A percentile compares a stretch with the other conserved stretches of the same genome.
Evolutionary conservation across 2,329 filamentous ascomycete species (phyloP).

Genomic region (Aspergillus quadrilineatus): DNA sequence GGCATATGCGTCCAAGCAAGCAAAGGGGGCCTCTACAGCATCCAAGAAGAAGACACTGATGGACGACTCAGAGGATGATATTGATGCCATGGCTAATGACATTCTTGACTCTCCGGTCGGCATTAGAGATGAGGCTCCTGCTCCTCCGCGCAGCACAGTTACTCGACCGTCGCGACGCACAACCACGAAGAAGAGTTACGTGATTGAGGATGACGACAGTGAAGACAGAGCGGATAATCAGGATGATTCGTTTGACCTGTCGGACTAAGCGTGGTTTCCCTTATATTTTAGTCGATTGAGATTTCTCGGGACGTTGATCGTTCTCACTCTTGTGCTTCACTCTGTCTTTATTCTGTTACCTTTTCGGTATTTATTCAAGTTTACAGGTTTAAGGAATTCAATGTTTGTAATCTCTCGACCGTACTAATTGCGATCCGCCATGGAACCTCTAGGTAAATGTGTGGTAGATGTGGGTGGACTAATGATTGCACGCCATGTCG

Average conservation of each 20-base stretch:
- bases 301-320: not conserved
- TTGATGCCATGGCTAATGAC: conserved; percentile 49
- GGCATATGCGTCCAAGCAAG: conserved; percentile 54
- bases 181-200: conserved; percentile 45
- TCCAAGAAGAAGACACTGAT: conserved; percentile 44
- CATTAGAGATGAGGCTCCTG: conserved; percentile 33
- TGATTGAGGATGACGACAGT: conserved; percentile 43
- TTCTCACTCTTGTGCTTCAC: not conserved
- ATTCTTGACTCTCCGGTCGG: conserved; percentile 44
- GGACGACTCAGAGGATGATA: conserved; percentile 48
- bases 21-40: conserved; percentile 36
- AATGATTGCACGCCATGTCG: too few relatives aligned
- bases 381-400: not conserved
- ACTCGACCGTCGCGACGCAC: conserved; percentile 44
- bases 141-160: conserved; percentile 33
- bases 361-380: not conserved
- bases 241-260: conserved; percentile 42
- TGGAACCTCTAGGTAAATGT: too few relatives aligned
- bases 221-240: conserved; percentile 36
- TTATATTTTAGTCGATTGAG: conserved; percentile 9
- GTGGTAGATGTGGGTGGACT: too few relatives aligned
- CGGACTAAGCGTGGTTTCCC: conserved; percentile 25
- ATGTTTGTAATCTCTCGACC: not conserved
- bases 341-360: not conserved
- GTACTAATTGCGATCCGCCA: too few relatives aligned